These are phyloP conservation scores for Aulographum hederae DNA, from an alignment of 2,329 filamentous ascomycete genomes.

Conservation along the genomic window DNA sequence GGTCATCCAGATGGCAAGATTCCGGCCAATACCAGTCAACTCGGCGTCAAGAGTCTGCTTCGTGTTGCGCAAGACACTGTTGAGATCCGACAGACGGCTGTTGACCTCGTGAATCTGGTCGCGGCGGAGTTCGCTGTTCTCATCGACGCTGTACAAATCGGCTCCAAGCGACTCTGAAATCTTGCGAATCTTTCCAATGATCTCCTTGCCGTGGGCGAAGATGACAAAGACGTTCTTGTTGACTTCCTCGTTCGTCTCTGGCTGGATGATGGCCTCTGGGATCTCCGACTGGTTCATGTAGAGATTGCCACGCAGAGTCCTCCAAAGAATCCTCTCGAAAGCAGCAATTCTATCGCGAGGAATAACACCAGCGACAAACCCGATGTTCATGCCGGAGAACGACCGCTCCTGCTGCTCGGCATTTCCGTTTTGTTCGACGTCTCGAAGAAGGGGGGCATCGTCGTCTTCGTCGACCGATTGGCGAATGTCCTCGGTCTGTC, in stretches of 20 bases:
- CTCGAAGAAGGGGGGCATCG: constrained; percentile 80
- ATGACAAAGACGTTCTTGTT: constrained; percentile 99
- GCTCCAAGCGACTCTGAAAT: constrained; percentile 96
- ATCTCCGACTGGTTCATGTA: constrained; percentile 99
- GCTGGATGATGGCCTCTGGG: constrained; percentile 78
- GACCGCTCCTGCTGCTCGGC: constrained; percentile 54
- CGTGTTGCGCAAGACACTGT: constrained; percentile 85
- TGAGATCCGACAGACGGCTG: constrained; percentile 73
- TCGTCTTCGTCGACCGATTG: constrained; percentile 70
- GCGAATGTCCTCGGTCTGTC: constrained; percentile 90
- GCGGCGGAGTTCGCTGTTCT: constrained; percentile 85
- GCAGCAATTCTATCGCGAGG: constrained; percentile 79
- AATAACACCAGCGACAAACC: constrained; percentile 94
- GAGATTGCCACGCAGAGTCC: constrained; percentile 87
- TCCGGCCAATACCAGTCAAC: constrained; percentile 81
- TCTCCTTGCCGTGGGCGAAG: constrained; percentile 96
- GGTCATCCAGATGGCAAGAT: constrained; percentile 91
- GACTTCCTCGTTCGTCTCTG: constrained; percentile 75
- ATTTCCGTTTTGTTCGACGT: constrained; percentile 69
- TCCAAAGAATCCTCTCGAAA: constrained; percentile 95
- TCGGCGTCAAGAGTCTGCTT: constrained; percentile 88
- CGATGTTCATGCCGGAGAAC: constrained; percentile 97
- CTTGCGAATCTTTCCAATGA: constrained; percentile 96
- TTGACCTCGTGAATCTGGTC: constrained; percentile 98
- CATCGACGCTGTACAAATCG: constrained; percentile 89